A percentile compares a stretch with the other conserved stretches of the same genome.
These are phyloP conservation scores for Monilinia aucupariae DNA, from an alignment of 2,329 filamentous ascomycete genomes.

Conservation along the genomic window DNA sequence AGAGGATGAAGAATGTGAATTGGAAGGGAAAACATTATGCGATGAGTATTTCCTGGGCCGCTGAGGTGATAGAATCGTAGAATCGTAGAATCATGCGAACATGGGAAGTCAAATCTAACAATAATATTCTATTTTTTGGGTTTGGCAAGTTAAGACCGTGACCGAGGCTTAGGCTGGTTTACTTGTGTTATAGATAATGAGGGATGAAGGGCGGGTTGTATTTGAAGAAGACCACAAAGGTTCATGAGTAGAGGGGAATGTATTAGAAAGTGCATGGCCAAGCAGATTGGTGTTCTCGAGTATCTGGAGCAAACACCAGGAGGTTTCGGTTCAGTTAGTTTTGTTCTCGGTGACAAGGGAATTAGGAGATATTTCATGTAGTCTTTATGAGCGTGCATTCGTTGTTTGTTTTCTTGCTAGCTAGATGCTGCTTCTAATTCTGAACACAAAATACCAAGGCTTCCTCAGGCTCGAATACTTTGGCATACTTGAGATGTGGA, in stretches of 20 bases:
- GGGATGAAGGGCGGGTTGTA: neutral
- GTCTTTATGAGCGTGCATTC: neutral
- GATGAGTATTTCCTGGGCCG: too few relatives aligned
- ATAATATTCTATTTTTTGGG: neutral
- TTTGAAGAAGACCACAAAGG: too few relatives aligned
- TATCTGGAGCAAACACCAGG: too few relatives aligned
- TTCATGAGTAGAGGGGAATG: rapidly evolving
- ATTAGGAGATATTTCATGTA: too few relatives aligned
- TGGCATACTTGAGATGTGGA: neutral
- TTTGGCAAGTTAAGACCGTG: neutral
- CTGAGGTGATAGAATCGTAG: too few relatives aligned
- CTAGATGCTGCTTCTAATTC: too few relatives aligned
- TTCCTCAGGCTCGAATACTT: too few relatives aligned
- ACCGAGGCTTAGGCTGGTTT: neutral
- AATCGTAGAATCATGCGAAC: too few relatives aligned
- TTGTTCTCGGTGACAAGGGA: neutral
- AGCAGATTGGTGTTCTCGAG: too few relatives aligned
- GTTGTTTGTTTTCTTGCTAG: neutral
- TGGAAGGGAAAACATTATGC: too few relatives aligned
- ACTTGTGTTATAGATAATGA: neutral
- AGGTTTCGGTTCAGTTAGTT: neutral
- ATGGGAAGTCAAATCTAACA: neutral
- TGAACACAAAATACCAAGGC: neutral
- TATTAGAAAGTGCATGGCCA: neutral
- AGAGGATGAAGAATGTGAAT: too few relatives aligned